These are phyloP conservation scores for Tuctoria greenei DNA, from an alignment of 176 grass and related monocot species.

Conservation along the genomic window DNA sequence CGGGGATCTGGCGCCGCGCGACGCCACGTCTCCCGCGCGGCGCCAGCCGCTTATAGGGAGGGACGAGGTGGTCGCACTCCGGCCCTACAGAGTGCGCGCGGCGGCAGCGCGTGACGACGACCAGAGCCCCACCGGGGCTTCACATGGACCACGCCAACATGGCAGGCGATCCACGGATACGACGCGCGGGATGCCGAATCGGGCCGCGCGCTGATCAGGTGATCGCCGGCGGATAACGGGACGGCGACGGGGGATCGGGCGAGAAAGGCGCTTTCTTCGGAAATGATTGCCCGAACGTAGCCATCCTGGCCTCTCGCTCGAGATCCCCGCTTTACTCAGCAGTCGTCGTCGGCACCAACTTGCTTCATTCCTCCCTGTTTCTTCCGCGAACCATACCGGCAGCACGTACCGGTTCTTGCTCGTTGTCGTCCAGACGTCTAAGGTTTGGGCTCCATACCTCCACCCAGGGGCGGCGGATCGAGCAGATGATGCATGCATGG, in stretches of 20 bases:
- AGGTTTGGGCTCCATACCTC: no score
- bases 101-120: background rate
- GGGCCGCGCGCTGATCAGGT: background rate
- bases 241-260: background rate
- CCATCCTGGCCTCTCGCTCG: background rate
- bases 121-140: slow-evolving; percentile 18
- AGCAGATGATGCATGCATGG: no score
- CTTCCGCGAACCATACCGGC: background rate
- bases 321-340: slow-evolving; percentile 14
- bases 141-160: slow-evolving; percentile 21
- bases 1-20: slow-evolving; percentile 34
- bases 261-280: background rate
- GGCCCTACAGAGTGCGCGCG: slow-evolving; percentile 20
- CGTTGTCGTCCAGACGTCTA: no score
- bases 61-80: slow-evolving; percentile 6
- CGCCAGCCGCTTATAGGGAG: no score
- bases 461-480: no score
- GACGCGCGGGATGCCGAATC: background rate
- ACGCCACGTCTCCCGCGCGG: slow-evolving; percentile 29
- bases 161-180: background rate
- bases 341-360: slow-evolving; percentile 8
- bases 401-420: background rate
- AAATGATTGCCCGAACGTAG: slow-evolving; percentile 12
- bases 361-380: background rate
- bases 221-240: background rate